These are phyloP conservation scores for Oleoguttula mirabilis DNA, from an alignment of 495 filamentous ascomycete genomes.

Conservation along the genomic window DNA sequence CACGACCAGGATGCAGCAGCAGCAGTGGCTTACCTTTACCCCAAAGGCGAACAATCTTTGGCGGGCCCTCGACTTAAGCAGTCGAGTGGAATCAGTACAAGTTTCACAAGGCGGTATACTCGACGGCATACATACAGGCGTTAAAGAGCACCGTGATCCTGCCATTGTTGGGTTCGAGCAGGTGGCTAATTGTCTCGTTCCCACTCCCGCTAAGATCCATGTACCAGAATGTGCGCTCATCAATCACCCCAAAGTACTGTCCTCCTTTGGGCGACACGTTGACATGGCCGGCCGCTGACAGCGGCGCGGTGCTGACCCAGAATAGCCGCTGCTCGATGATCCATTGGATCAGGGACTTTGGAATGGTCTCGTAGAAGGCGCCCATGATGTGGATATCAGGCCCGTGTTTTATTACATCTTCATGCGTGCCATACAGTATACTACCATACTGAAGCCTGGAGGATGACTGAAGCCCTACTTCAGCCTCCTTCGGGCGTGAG, in stretches of 20 bases:
- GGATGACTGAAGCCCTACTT: neutral
- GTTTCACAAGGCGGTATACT: too few species aligned
- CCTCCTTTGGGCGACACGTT: slow-evolving; percentile 30
- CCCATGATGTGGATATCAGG: slow-evolving; percentile 25
- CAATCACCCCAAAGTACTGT: slow-evolving; percentile 23
- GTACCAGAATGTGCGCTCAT: slow-evolving; percentile 24
- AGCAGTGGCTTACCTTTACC: slow-evolving; percentile 20
- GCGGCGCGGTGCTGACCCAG: slow-evolving; percentile 26
- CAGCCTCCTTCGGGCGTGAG: too few species aligned
- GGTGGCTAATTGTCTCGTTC: slow-evolving; percentile 26
- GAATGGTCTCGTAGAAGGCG: slow-evolving; percentile 27
- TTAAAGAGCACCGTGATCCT: slow-evolving; percentile 26
- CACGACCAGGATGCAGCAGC: too few species aligned
- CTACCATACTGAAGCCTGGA: neutral
- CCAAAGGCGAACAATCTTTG: slow-evolving; percentile 26
- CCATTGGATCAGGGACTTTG: slow-evolving; percentile 20
- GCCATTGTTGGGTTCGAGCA: slow-evolving; percentile 26
- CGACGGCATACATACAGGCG: too few species aligned
- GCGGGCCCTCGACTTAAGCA: slow-evolving; percentile 25
- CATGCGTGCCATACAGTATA: neutral
- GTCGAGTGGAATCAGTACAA: too few species aligned
- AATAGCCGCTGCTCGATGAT: slow-evolving; percentile 24
- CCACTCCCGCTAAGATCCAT: slow-evolving; percentile 26
- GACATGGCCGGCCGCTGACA: slow-evolving; percentile 24
- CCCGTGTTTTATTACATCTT: too few species aligned